phyloP scores from a whole-genome alignment of 2,329 filamentous ascomycete genomes.

The Fusarium tricinctum region DNA sequence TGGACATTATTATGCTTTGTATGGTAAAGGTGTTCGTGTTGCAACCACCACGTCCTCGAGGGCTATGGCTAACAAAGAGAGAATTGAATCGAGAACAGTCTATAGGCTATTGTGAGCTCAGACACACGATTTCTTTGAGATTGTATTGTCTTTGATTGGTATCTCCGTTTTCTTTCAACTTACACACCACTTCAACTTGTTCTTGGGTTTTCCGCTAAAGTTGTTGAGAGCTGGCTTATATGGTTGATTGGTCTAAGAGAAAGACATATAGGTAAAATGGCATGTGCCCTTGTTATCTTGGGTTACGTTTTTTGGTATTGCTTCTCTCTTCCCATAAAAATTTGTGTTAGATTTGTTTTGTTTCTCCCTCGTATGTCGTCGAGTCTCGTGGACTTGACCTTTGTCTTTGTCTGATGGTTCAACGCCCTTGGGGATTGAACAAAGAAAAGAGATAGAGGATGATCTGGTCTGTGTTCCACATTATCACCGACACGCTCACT shows the following conservation, averaged over 20 bases:
- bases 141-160: background rate
- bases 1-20: background rate
- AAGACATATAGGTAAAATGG: no score
- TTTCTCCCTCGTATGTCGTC: background rate
- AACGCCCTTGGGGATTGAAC: background rate
- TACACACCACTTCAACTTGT: no score
- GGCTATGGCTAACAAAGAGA: conserved; percentile 2
- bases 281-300: background rate
- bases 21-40: background rate
- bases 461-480: background rate
- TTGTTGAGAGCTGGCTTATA: no score
- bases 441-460: background rate
- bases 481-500: background rate
- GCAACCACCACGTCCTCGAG: background rate
- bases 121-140: background rate
- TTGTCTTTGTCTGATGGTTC: conserved; percentile 3
- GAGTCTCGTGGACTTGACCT: background rate
- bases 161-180: no score
- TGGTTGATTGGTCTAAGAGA: no score
- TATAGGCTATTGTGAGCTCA: background rate
- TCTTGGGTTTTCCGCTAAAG: no score
- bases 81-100: background rate
- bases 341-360: background rate
- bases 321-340: background rate
- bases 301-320: background rate